Evolutionary conservation across 352 stramenopile genomes (phyloP).

Genomic region (Thalassiosira exigua): DNA sequence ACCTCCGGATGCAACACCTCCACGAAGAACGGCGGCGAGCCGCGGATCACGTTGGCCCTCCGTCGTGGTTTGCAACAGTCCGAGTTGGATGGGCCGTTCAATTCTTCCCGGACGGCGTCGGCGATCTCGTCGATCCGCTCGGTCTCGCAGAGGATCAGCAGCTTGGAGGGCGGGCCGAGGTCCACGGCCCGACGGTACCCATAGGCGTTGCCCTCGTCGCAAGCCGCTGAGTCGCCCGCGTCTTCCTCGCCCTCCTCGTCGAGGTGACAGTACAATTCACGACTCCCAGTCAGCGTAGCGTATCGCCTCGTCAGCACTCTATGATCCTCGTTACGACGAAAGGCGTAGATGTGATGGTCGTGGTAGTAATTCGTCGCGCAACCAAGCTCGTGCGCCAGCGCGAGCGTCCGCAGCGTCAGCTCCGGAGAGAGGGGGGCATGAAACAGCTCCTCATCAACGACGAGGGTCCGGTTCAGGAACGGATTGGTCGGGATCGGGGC

Average conservation of each 20-base stretch:
- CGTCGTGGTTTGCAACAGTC: too few relatives aligned
- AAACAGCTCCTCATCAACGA: constrained; percentile 54
- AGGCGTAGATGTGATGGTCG: constrained; percentile 69
- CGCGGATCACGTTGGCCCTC: constrained; percentile 58
- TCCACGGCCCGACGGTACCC: constrained; percentile 33
- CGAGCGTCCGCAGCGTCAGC: constrained; percentile 41
- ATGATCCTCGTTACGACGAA: constrained; percentile 49
- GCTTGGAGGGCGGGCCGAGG: constrained; percentile 60
- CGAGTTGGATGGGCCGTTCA: too few relatives aligned
- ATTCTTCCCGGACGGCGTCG: neutral
- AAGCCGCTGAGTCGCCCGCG: constrained; percentile 10
- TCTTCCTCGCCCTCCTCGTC: constrained; percentile 18
- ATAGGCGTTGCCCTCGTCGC: constrained; percentile 25
- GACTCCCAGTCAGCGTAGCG: constrained; percentile 55
- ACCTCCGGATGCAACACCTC: constrained; percentile 71
- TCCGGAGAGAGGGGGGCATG: constrained; percentile 43
- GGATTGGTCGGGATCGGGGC: constrained; percentile 15
- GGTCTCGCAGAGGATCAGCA: constrained; percentile 64
- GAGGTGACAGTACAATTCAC: constrained; percentile 32
- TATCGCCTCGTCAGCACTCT: constrained; percentile 58
- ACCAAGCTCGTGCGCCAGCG: constrained; percentile 53
- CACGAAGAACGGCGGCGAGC: constrained; percentile 71
- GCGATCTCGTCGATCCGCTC: constrained; percentile 33
- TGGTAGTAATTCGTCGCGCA: constrained; percentile 74
- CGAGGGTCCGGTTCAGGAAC: constrained; percentile 23